Conservation (phyloP, 345 rosid genomes). For the Brassica carinata region DNA sequence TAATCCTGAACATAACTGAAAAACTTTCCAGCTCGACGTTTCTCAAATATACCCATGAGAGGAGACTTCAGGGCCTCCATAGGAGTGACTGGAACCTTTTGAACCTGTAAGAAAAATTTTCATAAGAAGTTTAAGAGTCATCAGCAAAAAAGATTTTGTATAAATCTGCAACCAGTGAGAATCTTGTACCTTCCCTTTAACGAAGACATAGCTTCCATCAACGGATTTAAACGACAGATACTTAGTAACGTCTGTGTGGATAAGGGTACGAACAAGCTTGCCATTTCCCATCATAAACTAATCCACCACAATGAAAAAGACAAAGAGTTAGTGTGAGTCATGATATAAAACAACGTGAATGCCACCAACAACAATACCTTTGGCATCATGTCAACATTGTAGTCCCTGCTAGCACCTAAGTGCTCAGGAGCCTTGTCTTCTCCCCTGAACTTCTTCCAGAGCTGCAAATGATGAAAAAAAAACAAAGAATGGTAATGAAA, state of each 20-base stretch:
- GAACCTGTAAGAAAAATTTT: constrained; percentile 46
- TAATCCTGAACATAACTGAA: constrained; percentile 92
- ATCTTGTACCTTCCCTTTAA: constrained; percentile 72
- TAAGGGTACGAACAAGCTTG: constrained; percentile 40
- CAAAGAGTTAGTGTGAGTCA: constrained; percentile 9
- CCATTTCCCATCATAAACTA: constrained; percentile 71
- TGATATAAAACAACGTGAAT: background rate
- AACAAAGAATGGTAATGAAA: background rate
- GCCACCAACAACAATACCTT: constrained; percentile 48
- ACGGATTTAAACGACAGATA: constrained; percentile 94
- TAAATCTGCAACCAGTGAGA: background rate
- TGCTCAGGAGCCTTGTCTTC: constrained; percentile 1
- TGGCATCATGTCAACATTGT: constrained; percentile 89
- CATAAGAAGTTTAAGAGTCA: background rate
- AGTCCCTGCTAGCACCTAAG: constrained; percentile 23
- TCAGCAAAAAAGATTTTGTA: background rate
- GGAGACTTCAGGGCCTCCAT: constrained; percentile 94
- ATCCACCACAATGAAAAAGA: background rate
- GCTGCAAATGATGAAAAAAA: constrained; percentile 3
- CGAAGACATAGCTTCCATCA: constrained; percentile 94
- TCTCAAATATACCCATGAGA: constrained; percentile 94
- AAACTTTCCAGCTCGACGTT: constrained; percentile 90
- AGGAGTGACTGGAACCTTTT: constrained; percentile 92
- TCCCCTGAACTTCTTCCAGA: background rate
- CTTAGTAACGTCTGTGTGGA: constrained; percentile 90